Evolutionary conservation across 768 basidiomycete species (phyloP).

Genomic region (Hydnum rufescens): DNA sequence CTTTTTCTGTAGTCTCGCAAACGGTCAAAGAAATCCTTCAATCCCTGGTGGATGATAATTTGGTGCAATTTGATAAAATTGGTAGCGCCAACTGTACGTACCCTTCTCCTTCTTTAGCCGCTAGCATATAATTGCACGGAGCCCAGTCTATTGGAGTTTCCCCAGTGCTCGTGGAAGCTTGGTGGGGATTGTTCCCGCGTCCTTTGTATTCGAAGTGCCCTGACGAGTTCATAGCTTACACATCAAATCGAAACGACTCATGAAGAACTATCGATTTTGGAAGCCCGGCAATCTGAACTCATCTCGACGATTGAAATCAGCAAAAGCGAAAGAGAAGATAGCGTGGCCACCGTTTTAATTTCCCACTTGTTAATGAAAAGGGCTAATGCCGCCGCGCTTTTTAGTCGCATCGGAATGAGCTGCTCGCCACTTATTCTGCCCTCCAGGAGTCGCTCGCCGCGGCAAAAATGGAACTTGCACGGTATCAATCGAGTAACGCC

Average conservation of each 20-base stretch:
- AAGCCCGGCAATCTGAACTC: slow-evolving; percentile 32
- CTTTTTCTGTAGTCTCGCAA: slow-evolving; percentile 43
- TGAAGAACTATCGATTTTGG: slow-evolving; percentile 25
- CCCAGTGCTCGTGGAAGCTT: slow-evolving; percentile 70
- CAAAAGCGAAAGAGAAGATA: slow-evolving; percentile 33
- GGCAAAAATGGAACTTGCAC: slow-evolving; percentile 48
- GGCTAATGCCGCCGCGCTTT: too few species aligned
- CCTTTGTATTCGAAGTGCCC: not conserved
- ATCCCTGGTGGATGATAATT: slow-evolving; percentile 66
- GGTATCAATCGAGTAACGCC: slow-evolving; percentile 75
- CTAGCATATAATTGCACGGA: not conserved
- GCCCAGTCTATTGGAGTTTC: slow-evolving; percentile 84
- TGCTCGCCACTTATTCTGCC: slow-evolving; percentile 30
- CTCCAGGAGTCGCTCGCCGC: slow-evolving; percentile 29
- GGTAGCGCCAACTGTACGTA: slow-evolving; percentile 80
- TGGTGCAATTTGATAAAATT: slow-evolving; percentile 81
- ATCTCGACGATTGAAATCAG: slow-evolving; percentile 30
- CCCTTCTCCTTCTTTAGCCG: slow-evolving; percentile 13
- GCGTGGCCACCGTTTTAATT: slow-evolving; percentile 20
- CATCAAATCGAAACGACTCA: slow-evolving; percentile 31
- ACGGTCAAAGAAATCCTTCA: slow-evolving; percentile 84
- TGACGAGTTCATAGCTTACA: slow-evolving; percentile 28
- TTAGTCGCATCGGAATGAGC: slow-evolving; percentile 37
- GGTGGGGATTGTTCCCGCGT: slow-evolving; percentile 20
- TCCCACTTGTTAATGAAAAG: not conserved